Evolutionary conservation across 73 alveolate genomes (phyloP).

Genomic region (Paramecium sexaurelia): DNA sequence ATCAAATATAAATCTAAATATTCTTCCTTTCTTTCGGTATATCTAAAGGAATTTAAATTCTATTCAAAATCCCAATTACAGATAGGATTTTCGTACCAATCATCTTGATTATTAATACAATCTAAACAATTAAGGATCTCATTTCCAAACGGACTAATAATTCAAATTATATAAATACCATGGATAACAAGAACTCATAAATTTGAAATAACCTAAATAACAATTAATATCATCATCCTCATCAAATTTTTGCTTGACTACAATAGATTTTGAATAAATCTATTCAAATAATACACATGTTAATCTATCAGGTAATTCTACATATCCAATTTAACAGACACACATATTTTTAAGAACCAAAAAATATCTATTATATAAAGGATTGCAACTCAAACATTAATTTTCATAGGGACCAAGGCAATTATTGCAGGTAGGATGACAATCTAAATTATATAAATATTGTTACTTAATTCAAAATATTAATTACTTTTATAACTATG

Average conservation of each 20-base stretch:
- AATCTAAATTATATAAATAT: neutral
- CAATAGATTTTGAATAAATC: neutral
- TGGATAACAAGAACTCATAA: neutral
- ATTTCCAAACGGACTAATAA: neutral
- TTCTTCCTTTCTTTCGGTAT: neutral
- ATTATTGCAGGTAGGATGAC: neutral
- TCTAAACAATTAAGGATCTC: neutral
- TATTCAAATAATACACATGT: neutral
- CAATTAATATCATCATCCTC: neutral
- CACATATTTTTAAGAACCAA: neutral
- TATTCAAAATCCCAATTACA: neutral
- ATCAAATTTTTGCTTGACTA: neutral
- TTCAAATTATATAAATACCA: neutral
- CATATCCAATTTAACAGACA: neutral
- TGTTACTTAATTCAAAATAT: neutral
- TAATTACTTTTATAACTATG: neutral
- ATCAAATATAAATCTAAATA: neutral
- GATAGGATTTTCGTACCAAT: neutral
- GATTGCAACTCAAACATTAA: neutral
- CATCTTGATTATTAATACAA: neutral
- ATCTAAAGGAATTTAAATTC: neutral
- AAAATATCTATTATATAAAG: neutral
- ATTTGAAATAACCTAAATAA: neutral
- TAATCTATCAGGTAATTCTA: neutral
- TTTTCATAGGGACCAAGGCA: neutral